Evolutionary conservation across 257 asterid genomes (phyloP).

Genomic region (Gentiana dahurica): DNA sequence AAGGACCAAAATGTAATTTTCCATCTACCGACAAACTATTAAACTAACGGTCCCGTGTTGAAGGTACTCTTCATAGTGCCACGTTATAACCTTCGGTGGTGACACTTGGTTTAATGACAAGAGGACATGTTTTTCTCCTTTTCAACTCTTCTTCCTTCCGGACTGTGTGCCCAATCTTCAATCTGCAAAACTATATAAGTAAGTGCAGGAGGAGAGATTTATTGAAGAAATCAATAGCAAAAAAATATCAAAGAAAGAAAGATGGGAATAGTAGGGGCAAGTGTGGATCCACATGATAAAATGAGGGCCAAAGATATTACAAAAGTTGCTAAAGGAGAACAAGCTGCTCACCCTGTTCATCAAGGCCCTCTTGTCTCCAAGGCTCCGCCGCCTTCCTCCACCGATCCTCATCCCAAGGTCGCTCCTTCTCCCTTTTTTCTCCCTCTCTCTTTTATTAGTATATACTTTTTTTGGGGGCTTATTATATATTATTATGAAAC

Average conservation of each 20-base stretch:
- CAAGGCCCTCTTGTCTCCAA: constrained; percentile 26
- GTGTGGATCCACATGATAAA: constrained; percentile 32
- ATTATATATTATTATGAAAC: not conserved
- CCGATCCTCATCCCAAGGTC: constrained; percentile 21
- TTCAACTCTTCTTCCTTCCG: not conserved
- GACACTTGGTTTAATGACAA: too few species aligned
- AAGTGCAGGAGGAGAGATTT: too few species aligned
- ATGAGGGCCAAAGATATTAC: constrained; percentile 34
- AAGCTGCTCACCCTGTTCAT: constrained; percentile 36
- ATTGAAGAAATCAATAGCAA: not conserved
- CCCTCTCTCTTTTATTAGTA: not conserved
- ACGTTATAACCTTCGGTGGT: too few species aligned
- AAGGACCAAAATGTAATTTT: too few species aligned
- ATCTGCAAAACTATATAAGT: not conserved
- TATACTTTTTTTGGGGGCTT: not conserved
- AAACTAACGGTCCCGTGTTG: too few species aligned
- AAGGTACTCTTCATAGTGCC: too few species aligned
- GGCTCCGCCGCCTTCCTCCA: constrained; percentile 40
- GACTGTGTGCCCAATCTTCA: not conserved
- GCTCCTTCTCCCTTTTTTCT: not conserved
- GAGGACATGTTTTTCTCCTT: not conserved
- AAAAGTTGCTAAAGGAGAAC: constrained; percentile 40
- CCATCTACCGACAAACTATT: too few species aligned
- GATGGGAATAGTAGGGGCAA: constrained; percentile 1
- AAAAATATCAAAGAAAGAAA: not conserved